Conservation (phyloP, 352 stramenopile species). For the Phytophthora uliginosa region DNA sequence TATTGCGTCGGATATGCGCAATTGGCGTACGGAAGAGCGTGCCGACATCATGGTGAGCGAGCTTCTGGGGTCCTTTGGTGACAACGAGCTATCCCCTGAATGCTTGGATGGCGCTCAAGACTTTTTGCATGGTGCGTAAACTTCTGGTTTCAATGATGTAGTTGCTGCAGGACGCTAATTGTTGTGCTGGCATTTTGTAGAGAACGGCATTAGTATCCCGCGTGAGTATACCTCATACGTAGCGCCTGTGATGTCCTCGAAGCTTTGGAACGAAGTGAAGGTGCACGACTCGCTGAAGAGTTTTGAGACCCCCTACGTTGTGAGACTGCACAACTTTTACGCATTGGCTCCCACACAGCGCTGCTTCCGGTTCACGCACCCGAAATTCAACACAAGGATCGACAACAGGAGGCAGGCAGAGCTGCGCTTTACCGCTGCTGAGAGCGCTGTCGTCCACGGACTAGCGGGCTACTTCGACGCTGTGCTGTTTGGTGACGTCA, state of each 20-base stretch:
- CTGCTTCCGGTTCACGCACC: slow-evolving; percentile 97
- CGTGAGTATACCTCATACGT: slow-evolving; percentile 96
- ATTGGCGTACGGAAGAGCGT: slow-evolving; percentile 77
- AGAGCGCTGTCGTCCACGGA: slow-evolving; percentile 92
- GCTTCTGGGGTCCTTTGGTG: slow-evolving; percentile 97
- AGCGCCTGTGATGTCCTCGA: slow-evolving; percentile 95
- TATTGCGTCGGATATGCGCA: slow-evolving; percentile 88
- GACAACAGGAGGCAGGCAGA: slow-evolving; percentile 88
- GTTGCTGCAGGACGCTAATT: slow-evolving; percentile 9
- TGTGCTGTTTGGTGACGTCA: slow-evolving; percentile 94
- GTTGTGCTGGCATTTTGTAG: slow-evolving; percentile 35
- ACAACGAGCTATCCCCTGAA: slow-evolving; percentile 99
- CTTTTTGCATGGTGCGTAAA: slow-evolving; percentile 87
- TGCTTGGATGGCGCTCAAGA: slow-evolving; percentile 97
- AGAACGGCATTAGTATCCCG: slow-evolving; percentile 92
- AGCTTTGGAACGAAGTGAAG: slow-evolving; percentile 94
- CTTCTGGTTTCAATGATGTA: neutral
- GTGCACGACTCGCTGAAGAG: slow-evolving; percentile 76
- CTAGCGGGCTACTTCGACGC: slow-evolving; percentile 98
- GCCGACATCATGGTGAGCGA: slow-evolving; percentile 98
- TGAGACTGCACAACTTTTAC: slow-evolving; percentile 95
- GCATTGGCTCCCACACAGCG: slow-evolving; percentile 86
- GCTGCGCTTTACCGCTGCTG: slow-evolving; percentile 61
- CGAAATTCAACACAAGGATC: slow-evolving; percentile 75
- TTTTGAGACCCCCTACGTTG: slow-evolving; percentile 99